Conservation (phyloP, 2,329 filamentous ascomycete species). For the Fusarium coicis region DNA sequence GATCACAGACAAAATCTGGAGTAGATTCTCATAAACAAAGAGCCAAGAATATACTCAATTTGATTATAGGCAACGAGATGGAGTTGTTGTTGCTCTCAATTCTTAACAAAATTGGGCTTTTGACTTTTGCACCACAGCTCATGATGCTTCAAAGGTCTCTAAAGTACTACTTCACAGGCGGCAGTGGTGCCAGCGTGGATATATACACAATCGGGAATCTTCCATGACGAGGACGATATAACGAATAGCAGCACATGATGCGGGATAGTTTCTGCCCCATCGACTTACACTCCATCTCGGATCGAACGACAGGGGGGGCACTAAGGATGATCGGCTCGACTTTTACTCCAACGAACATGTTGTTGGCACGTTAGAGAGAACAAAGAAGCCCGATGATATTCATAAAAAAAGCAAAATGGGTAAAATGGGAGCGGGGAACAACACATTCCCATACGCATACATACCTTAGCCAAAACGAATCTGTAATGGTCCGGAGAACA, state of each 20-base stretch:
- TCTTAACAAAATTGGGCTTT: neutral
- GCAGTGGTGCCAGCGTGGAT: neutral
- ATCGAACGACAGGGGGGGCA: neutral
- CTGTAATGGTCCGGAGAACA: neutral
- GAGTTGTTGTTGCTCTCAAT: neutral
- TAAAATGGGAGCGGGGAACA: neutral
- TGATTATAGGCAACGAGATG: neutral
- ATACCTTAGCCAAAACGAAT: neutral
- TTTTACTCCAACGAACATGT: slow-evolving; percentile 3
- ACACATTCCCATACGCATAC: neutral
- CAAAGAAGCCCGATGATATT: slow-evolving; percentile 5
- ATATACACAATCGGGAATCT: neutral
- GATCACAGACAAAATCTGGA: neutral
- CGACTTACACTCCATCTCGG: neutral
- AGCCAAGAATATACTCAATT: neutral
- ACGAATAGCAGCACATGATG: slow-evolving; percentile 12
- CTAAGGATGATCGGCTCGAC: slow-evolving; percentile 15
- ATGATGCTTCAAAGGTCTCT: neutral
- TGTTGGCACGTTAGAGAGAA: neutral
- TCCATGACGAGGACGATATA: slow-evolving; percentile 21
- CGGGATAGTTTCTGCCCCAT: slow-evolving; percentile 1
- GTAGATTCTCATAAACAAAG: neutral
- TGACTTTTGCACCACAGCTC: neutral
- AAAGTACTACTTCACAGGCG: neutral
- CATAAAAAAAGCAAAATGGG: neutral